Evolutionary conservation across 257 asterid genomes (phyloP).

Genomic region (Solanum neorickii): DNA sequence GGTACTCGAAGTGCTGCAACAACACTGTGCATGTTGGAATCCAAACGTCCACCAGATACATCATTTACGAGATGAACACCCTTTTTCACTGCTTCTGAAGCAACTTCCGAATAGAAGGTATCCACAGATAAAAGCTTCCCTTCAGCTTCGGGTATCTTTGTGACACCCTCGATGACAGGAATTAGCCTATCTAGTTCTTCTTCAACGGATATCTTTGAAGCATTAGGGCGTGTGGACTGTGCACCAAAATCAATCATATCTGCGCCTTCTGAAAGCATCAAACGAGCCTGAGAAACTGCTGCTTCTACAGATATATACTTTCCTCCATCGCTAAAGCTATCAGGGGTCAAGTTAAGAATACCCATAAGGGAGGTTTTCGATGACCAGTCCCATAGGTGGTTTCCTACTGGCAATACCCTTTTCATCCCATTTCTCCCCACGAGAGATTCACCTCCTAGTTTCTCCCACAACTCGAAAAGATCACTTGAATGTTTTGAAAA

Average conservation of each 20-base stretch:
- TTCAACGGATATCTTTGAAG: constrained; percentile 51
- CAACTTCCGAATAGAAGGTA: constrained; percentile 72
- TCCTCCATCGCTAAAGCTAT: constrained; percentile 94
- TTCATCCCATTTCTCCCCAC: constrained; percentile 70
- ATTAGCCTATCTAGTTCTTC: constrained; percentile 71
- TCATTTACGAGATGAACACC: constrained; percentile 81
- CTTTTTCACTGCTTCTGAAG: constrained; percentile 51
- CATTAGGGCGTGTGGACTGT: constrained; percentile 93
- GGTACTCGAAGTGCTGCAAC: constrained; percentile 61
- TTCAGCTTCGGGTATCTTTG: constrained; percentile 59
- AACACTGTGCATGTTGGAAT: constrained; percentile 37
- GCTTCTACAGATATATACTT: constrained; percentile 42
- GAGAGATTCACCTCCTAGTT: constrained; percentile 67
- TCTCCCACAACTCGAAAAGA: constrained; percentile 64
- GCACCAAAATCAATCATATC: constrained; percentile 90
- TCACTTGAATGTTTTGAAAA: constrained; percentile 40
- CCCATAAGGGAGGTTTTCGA: constrained; percentile 69
- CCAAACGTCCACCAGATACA: constrained; percentile 67
- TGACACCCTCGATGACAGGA: constrained; percentile 68
- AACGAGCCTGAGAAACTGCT: constrained; percentile 50
- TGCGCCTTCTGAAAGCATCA: constrained; percentile 62
- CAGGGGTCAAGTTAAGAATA: constrained; percentile 77
- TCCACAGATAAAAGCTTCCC: constrained; percentile 78
- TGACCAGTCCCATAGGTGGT: constrained; percentile 60
- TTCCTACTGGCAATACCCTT: constrained; percentile 70